Evolutionary conservation across 768 basidiomycete genomes (phyloP).

Genomic region (Amanita polypyramis): DNA sequence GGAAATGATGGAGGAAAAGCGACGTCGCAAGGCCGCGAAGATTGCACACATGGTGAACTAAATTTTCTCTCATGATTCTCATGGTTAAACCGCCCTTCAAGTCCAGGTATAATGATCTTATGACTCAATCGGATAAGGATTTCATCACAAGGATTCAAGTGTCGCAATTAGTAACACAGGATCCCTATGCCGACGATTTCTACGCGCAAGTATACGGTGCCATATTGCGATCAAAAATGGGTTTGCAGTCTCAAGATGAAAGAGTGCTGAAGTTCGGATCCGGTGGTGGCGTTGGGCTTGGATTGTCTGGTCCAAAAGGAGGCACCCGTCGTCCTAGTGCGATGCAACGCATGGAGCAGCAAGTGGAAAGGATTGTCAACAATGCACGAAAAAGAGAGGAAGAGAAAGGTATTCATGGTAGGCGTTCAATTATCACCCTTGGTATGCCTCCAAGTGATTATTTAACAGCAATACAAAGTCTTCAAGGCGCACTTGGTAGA

Average conservation of each 20-base stretch:
- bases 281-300: conserved; percentile 78
- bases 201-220: conserved; percentile 95
- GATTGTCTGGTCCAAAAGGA: conserved; percentile 51
- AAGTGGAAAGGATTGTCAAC: conserved; percentile 93
- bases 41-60: conserved; percentile 75
- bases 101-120: conserved; percentile 90
- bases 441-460: not conserved
- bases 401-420: conserved; percentile 64
- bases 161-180: conserved; percentile 93
- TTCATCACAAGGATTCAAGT: conserved; percentile 99
- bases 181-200: conserved; percentile 97
- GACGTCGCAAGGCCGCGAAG: conserved; percentile 72
- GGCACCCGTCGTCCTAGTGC: conserved; percentile 68
- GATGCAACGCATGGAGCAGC: conserved; percentile 88
- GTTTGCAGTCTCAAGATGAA: conserved; percentile 60
- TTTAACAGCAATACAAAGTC: conserved; percentile 50
- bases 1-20: conserved; percentile 78
- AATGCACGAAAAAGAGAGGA: conserved; percentile 81
- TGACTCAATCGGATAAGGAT: conserved; percentile 98
- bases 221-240: conserved; percentile 69
- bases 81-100: conserved; percentile 19
- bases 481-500: conserved; percentile 91
- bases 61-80: not conserved
- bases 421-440: conserved; percentile 6
- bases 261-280: conserved; percentile 80